Evolutionary conservation across 2,329 filamentous ascomycete genomes (phyloP).

Genomic region (Fusarium sp.): DNA sequence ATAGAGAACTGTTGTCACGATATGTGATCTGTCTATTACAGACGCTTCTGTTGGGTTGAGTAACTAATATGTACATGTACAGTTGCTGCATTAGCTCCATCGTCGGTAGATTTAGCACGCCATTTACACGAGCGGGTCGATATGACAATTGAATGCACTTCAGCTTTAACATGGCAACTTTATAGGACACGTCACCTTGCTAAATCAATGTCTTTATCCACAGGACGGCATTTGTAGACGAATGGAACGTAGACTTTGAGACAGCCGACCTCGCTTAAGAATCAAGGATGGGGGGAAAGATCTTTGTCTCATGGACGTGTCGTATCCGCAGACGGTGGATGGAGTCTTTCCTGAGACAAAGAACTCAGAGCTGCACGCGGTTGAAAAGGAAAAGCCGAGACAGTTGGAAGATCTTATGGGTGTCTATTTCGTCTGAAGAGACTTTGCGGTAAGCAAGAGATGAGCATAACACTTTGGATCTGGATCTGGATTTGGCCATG

Average conservation of each 20-base stretch:
- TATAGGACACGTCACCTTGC: slow-evolving; percentile 6
- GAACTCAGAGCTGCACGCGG: slow-evolving; percentile 4
- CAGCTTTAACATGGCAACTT: not conserved
- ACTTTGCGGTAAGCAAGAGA: not conserved
- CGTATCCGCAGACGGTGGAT: slow-evolving; percentile 7
- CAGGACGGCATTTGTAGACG: slow-evolving; percentile 9
- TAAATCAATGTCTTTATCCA: not conserved
- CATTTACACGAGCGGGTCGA: slow-evolving; percentile 1
- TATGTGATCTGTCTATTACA: not conserved
- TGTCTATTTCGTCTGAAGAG: not conserved
- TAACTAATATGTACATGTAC: not conserved
- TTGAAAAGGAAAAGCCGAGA: slow-evolving; percentile 4
- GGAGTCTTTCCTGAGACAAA: slow-evolving; percentile 11
- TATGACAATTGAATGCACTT: not conserved
- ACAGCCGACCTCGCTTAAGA: slow-evolving; percentile 35
- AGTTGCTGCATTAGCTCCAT: slow-evolving; percentile 4
- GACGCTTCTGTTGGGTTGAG: not conserved
- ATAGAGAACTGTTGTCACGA: not conserved
- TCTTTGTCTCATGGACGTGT: slow-evolving; percentile 12
- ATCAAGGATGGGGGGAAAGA: slow-evolving; percentile 11
- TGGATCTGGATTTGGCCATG: not conserved
- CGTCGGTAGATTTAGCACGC: not conserved
- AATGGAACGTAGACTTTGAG: slow-evolving; percentile 24
- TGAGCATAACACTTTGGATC: not conserved
- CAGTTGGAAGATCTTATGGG: not conserved